Base-by-base conservation (phyloP, 1,139 yeast genomes). In the Pichia sp. region DNA sequence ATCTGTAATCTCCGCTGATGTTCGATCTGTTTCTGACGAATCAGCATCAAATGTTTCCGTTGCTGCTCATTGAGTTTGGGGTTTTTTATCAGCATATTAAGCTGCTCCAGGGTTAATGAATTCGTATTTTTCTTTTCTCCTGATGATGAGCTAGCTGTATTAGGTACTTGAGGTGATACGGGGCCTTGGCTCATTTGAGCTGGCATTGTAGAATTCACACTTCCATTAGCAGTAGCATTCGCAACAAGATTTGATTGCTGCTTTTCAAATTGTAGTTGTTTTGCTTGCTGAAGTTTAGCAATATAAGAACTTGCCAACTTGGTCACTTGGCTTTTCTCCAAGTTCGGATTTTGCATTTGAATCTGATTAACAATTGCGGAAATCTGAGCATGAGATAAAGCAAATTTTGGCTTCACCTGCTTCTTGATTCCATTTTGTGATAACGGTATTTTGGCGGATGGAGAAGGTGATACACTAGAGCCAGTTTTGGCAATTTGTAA, bases 281-380 rank as follows among this genome's bases (percentile, higher is more conserved):
- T 56, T 2, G 53, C 54, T 56, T 80, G 83, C 54, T 80, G 85
- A 33, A 80, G 69, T 58, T 76, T 80, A 3, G 87, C 87, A 57
- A 86, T 72, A 64, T 85, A 85, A 36, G 84, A 81, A 7, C 87
- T 88, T 0, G 92, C 92, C 58, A 84, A 72, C 61, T 83, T 81
- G 0, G 89, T 83, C 1, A 85, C 91, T 62, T 86, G 90, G 55
- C 84, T 88, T 58, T 84, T 83, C 2, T 85, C 75, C 64, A 85
- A 73, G 33, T 77, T 78, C 1, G 95, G 95, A 64, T 87, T 81
- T 64, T 85, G 86, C 20, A 79, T 75, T 62, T 84, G 87, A 54
- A 86, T 84, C 53, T 86, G 85, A 59, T 79, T 82, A 56, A 87
- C 81, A 51, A 87, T 77, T 1, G 87, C 86, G 7, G 88, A 79